phyloP scores from a whole-genome alignment of 441 rosid genomes.

The Syzygium malaccense region DNA sequence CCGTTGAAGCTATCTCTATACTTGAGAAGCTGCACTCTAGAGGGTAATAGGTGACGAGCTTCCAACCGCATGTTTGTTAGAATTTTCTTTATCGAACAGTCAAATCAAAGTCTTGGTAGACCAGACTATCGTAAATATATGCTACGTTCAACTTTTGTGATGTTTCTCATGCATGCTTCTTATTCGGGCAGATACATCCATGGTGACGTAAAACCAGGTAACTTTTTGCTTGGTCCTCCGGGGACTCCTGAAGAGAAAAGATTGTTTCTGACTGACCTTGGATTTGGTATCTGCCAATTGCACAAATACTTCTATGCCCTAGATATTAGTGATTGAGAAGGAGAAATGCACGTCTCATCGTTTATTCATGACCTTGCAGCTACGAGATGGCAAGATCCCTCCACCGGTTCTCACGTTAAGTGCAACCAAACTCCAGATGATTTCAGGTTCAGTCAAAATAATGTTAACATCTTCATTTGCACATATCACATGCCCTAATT shows the following conservation, averaged over 20 bases:
- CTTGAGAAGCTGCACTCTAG: background rate
- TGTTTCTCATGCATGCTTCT: background rate
- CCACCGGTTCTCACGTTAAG: background rate
- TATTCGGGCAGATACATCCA: background rate
- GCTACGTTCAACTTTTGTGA: background rate
- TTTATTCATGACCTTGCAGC: background rate
- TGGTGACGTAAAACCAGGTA: background rate
- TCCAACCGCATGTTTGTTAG: background rate
- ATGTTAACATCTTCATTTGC: background rate
- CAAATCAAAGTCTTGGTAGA: background rate
- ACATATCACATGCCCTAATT: background rate
- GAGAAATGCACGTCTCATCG: background rate
- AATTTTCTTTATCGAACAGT: background rate
- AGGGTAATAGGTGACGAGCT: background rate
- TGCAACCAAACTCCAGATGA: background rate
- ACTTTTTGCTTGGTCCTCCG: background rate
- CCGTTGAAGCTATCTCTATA: background rate
- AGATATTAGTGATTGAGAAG: background rate
- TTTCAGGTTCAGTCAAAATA: background rate
- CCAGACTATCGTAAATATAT: background rate
- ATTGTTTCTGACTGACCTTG: background rate
- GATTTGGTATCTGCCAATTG: background rate
- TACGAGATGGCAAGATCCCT: background rate
- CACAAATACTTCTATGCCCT: background rate
- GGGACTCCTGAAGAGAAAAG: background rate